phyloP scores from a whole-genome alignment of 371 early-diverging fungal species.

The Mucor lusitanicus region DNA sequence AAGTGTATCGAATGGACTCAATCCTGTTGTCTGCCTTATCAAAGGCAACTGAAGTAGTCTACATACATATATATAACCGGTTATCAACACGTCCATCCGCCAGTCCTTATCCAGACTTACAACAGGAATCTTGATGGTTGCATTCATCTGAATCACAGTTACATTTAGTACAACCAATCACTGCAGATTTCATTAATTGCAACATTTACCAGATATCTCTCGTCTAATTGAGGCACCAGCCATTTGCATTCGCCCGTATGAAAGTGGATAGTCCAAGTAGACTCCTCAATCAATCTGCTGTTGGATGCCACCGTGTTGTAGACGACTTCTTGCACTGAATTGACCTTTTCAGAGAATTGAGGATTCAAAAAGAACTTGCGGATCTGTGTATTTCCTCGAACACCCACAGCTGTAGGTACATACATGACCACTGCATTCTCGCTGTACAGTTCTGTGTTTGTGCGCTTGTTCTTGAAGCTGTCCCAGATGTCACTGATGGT shows the following conservation, averaged over 20 bases:
- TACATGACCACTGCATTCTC: conserved; percentile 42
- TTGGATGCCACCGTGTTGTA: conserved; percentile 29
- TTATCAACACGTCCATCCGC: not conserved
- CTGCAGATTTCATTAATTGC: not conserved
- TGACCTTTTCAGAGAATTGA: conserved; percentile 33
- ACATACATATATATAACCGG: not conserved
- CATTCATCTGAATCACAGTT: conserved; percentile 23
- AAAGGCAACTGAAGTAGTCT: conserved; percentile 46
- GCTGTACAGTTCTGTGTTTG: conserved; percentile 32
- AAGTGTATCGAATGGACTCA: conserved; percentile 35
- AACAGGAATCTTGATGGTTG: conserved; percentile 37
- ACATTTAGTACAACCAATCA: conserved; percentile 1
- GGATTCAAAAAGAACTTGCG: conserved; percentile 37
- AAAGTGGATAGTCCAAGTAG: conserved; percentile 43
- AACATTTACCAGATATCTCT: conserved; percentile 19
- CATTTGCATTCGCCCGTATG: conserved; percentile 40
- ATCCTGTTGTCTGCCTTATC: conserved; percentile 26
- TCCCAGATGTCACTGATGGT: conserved; percentile 24
- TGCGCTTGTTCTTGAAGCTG: conserved; percentile 39
- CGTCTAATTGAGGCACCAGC: conserved; percentile 40
- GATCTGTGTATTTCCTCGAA: conserved; percentile 34
- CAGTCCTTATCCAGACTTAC: conserved; percentile 16
- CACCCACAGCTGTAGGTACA: conserved; percentile 45
- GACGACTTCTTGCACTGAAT: conserved; percentile 33
- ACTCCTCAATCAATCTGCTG: conserved; percentile 42